Conservation (phyloP, 768 basidiomycete species). For the Tylopilus plumbeoviolaceoides region DNA sequence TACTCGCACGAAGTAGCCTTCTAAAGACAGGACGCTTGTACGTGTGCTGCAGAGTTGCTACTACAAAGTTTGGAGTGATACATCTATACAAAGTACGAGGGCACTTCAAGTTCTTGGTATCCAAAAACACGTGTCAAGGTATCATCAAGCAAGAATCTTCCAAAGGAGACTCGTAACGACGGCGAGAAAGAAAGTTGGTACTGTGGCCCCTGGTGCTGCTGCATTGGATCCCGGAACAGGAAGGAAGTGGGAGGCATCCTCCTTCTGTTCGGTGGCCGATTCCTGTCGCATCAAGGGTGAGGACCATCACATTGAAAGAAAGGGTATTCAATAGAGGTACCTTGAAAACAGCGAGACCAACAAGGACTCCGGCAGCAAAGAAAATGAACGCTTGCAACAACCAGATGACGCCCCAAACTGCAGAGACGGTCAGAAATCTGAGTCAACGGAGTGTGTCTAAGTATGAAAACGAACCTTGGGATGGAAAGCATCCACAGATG, state of each 20-base stretch:
- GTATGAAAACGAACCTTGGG: conserved; percentile 49
- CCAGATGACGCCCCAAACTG: conserved; percentile 91
- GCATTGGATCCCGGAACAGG: conserved; percentile 53
- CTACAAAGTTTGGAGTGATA: conserved; percentile 1
- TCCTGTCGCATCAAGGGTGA: conserved; percentile 38
- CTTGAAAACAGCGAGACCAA: conserved; percentile 81
- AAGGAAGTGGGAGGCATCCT: conserved; percentile 52
- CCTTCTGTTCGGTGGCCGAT: conserved; percentile 52
- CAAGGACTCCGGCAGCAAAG: conserved; percentile 71
- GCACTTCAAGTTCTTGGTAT: neutral
- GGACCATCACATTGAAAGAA: neutral
- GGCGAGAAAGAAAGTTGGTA: conserved; percentile 22
- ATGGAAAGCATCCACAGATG: conserved; percentile 82
- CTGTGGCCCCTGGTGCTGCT: conserved; percentile 28
- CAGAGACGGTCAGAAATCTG: conserved; percentile 2
- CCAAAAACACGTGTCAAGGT: neutral
- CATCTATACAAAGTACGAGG: neutral
- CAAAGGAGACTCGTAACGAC: conserved; percentile 23
- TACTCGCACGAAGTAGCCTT: neutral
- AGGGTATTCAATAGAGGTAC: conserved; percentile 33
- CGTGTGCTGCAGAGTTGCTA: neutral
- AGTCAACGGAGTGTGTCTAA: neutral
- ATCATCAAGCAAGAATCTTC: conserved; percentile 18
- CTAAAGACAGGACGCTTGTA: neutral
- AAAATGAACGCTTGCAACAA: conserved; percentile 68